Evolutionary conservation across 179 eudicot species (phyloP), one percentile per base, ranked within the genome.

Genomic region (Beta lomatogona): DNA sequence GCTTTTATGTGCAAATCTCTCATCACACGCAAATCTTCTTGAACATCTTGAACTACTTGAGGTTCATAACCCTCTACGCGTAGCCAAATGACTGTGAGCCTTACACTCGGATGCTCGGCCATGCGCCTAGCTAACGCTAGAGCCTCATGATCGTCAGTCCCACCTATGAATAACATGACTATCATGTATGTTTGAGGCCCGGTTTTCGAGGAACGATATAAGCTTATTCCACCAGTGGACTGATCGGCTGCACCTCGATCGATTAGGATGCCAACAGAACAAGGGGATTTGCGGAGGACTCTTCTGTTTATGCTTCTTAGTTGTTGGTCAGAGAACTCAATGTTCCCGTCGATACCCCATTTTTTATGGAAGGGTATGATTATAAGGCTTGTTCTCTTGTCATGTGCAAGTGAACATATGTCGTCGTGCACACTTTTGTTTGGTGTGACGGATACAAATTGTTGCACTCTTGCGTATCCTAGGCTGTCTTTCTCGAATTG

Each of bases 71-170:
- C 73, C 1, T 63, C 66, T 36, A 75, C 75, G 75, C 53, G 86
- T 2, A 88, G 12, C 88, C 88, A 86, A 5, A 84, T 46, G 21
- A 89, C 84, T 2, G 82, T 83, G 0, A 89, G 77, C 45, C 79
- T 79, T 2, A 85, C 84, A 53, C 25, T 82, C 1, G 88, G 86
- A 53, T 87, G 85, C 71, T 86, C 83, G 0, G 85, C 84, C 87
- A 87, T 85, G 50, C 89, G 80, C 14, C 81, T 60, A 1, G 84
- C 85, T 9, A 83, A 73, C 7, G 84, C 82, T 13, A 90, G 82
- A 2, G 88, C 91, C 79, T 89, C 91, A 0, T 87, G 87, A 22
- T 87, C 90, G 28, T 90, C 91, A 0, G 85, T 41, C 45, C 93
- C 93, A 25, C 93, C 89, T 16, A 90, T 77, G 65, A 87, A 90